phyloP scores from a whole-genome alignment of 73 alveolate genomes.

The Stentor roeselii region DNA sequence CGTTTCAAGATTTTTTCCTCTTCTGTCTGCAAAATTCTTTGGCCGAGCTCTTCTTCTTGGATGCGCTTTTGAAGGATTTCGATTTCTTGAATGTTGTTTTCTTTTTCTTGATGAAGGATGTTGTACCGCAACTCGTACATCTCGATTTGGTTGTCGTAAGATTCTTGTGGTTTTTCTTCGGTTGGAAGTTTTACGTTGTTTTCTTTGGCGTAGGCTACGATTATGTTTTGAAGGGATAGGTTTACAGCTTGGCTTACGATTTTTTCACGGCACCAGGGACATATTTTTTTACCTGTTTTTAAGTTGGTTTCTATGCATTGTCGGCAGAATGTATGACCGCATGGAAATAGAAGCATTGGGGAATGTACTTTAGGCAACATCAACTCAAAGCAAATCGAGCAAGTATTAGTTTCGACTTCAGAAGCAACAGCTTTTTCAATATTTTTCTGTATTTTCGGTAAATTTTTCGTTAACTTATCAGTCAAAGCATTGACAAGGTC shows the following conservation, averaged over 20 bases:
- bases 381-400: conserved; percentile 17
- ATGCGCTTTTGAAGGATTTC: not conserved
- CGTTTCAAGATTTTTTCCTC: not conserved
- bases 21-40: not conserved
- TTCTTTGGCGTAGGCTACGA: conserved; percentile 18
- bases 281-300: not conserved
- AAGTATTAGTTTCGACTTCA: not conserved
- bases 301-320: conserved; percentile 20
- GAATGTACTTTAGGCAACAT: conserved; percentile 23
- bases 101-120: conserved; percentile 13
- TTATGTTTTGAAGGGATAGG: conserved; percentile 23
- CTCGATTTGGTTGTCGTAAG: not conserved
- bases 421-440: not conserved
- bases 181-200: not conserved
- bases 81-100: not conserved
- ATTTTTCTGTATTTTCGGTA: not conserved
- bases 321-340: conserved; percentile 27
- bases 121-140: not conserved
- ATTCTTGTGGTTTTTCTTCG: not conserved
- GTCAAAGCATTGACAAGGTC: conserved; percentile 1
- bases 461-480: not conserved
- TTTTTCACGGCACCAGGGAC: conserved; percentile 27
- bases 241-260: conserved; percentile 16
- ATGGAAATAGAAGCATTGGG: conserved; percentile 26
- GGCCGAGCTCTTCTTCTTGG: conserved; percentile 5